Percentiles rank a stretch among this genome's conserved stretches.
Conservation (phyloP, 129 eudicot species). For the Solidago caesia region DNA sequence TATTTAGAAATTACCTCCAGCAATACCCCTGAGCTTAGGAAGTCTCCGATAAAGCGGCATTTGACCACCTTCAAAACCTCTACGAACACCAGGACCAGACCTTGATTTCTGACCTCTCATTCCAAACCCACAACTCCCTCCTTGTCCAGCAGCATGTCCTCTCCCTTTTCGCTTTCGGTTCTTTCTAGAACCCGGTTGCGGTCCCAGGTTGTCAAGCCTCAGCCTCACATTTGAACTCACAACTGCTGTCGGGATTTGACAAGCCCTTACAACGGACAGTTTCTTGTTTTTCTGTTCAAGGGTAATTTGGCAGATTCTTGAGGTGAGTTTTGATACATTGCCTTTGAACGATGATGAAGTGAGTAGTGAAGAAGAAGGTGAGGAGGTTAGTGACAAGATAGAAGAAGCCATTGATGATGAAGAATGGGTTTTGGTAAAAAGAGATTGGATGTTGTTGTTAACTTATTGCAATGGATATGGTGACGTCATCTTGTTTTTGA, state of each 20-base stretch:
- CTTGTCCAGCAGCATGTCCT: slow-evolving; percentile 92
- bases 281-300: slow-evolving; percentile 4
- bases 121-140: slow-evolving; percentile 96
- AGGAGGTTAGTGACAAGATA: neutral
- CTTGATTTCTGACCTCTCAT: slow-evolving; percentile 98
- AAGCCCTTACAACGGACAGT: slow-evolving; percentile 5
- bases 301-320: slow-evolving; percentile 32
- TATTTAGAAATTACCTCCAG: slow-evolving; percentile 66
- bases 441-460: slow-evolving; percentile 7
- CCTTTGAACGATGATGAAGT: slow-evolving; percentile 26
- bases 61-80: slow-evolving; percentile 93
- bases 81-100: slow-evolving; percentile 77
- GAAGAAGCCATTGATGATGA: neutral
- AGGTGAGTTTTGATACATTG: slow-evolving; percentile 37
- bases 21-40: slow-evolving; percentile 91
- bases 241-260: slow-evolving; percentile 29
- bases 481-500: neutral
- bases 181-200: slow-evolving; percentile 79
- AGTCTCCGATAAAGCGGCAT: slow-evolving; percentile 83
- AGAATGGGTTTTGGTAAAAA: slow-evolving; percentile 37
- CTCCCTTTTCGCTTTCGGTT: slow-evolving; percentile 78
- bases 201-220: slow-evolving; percentile 74
- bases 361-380: neutral
- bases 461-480: slow-evolving; percentile 9
- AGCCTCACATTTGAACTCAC: slow-evolving; percentile 37